phyloP scores from a whole-genome alignment of 768 basidiomycete genomes.

The Psilocybe azurescens region DNA sequence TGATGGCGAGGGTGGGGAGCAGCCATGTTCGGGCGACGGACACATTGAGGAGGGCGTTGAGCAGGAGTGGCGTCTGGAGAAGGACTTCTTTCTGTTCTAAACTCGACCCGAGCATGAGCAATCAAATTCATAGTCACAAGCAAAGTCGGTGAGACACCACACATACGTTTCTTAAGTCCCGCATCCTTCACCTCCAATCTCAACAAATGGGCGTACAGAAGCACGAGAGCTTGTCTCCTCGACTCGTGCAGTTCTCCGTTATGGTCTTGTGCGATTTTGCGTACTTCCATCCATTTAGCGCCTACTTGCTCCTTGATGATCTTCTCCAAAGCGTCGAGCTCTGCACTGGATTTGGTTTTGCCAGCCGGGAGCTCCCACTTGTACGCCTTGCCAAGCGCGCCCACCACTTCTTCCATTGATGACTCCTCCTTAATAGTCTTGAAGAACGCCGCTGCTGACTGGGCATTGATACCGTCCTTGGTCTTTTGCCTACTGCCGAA shows the following conservation, averaged over 20 bases:
- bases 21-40: slow-evolving; percentile 91
- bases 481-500: slow-evolving; percentile 70
- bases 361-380: slow-evolving; percentile 54
- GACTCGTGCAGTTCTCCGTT: slow-evolving; percentile 42
- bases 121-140: background rate
- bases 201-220: slow-evolving; percentile 87
- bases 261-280: slow-evolving; percentile 41
- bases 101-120: background rate
- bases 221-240: slow-evolving; percentile 62
- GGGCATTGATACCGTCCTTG: too few relatives aligned
- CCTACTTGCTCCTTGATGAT: slow-evolving; percentile 54
- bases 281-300: slow-evolving; percentile 59
- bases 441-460: too few relatives aligned
- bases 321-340: slow-evolving; percentile 56
- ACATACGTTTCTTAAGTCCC: slow-evolving; percentile 68
- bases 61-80: slow-evolving; percentile 71
- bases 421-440: too few relatives aligned
- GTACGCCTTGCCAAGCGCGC: slow-evolving; percentile 20
- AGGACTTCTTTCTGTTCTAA: slow-evolving; percentile 77
- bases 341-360: slow-evolving; percentile 35
- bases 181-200: slow-evolving; percentile 61
- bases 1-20: slow-evolving; percentile 71
- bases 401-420: too few relatives aligned
- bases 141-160: background rate
- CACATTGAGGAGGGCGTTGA: slow-evolving; percentile 84